A percentile compares a stretch with the other conserved stretches of the same genome.
These are phyloP conservation scores for Hansfordia pulvinata DNA, from an alignment of 2,329 filamentous ascomycete species.

Conservation along the genomic window DNA sequence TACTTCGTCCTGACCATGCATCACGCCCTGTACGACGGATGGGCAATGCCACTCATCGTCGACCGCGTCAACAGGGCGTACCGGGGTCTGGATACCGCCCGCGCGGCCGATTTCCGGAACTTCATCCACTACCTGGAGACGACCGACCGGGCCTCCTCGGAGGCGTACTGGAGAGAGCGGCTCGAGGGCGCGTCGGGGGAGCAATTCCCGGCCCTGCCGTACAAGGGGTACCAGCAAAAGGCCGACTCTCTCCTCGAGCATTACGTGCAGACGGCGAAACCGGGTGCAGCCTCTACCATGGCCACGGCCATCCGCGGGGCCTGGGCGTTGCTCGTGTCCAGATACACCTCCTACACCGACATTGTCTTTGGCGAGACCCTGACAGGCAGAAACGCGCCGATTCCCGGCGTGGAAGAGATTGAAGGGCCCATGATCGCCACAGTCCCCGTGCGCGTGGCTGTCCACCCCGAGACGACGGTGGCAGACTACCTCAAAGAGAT, in stretches of 20 bases:
- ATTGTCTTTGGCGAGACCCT: slow-evolving; percentile 46
- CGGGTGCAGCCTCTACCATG: slow-evolving; percentile 29
- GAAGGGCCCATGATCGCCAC: slow-evolving; percentile 49
- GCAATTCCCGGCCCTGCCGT: slow-evolving; percentile 34
- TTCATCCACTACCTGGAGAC: slow-evolving; percentile 32
- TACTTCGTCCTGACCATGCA: slow-evolving; percentile 41
- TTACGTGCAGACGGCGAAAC: slow-evolving; percentile 25
- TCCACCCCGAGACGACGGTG: slow-evolving; percentile 27
- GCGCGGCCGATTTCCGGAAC: slow-evolving; percentile 29
- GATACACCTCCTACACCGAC: slow-evolving; percentile 36
- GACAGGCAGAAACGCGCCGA: slow-evolving; percentile 37
- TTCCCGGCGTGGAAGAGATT: slow-evolving; percentile 35
- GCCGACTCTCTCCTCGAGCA: slow-evolving; percentile 39
- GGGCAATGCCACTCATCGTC: slow-evolving; percentile 36
- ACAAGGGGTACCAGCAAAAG: slow-evolving; percentile 30
- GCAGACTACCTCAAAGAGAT: slow-evolving; percentile 39
- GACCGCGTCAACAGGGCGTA: slow-evolving; percentile 32
- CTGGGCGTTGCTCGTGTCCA: slow-evolving; percentile 40
- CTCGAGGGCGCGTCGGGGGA: slow-evolving; percentile 27
- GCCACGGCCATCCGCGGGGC: slow-evolving; percentile 44
- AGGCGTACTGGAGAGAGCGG: slow-evolving; percentile 31
- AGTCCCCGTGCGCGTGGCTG: slow-evolving; percentile 36
- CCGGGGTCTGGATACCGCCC: slow-evolving; percentile 15
- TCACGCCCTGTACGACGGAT: slow-evolving; percentile 43
- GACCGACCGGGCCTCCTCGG: slow-evolving; percentile 23